Evolutionary conservation across 1,284 basidiomycete species (phyloP), one percentile per base, ranked within the genome.

Genomic region (Puccinia novopanici): DNA sequence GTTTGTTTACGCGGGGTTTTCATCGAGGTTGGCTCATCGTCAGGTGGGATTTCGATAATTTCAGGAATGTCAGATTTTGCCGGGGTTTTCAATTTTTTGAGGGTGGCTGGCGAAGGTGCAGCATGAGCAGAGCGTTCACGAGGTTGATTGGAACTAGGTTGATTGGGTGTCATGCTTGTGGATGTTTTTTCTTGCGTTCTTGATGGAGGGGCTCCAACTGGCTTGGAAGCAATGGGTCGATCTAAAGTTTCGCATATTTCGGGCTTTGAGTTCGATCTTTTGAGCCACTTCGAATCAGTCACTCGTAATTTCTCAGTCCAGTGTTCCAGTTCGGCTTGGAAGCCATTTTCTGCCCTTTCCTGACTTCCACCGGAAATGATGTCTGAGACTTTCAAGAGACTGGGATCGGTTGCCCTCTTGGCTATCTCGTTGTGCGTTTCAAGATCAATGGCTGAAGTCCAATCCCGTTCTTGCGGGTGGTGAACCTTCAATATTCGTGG

Each of bases 401-500:
- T 52, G 40, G 75, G 45, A n/a, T 76, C 57, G 52, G 75, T 76
- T 40, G 76, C 76, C 37, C 37, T 63, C 22, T 54, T 48, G 37
- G 76, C 76, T 6, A 78, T 70, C 15, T 70, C 30, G 42, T 78
- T n/a, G 24, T 78, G 63, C 13, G 45, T 67, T 22, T 52, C 27
- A 42, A 78, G 52, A 78, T 78, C 76, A 48, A 78, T 37, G 10
- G 76, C 76, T 19, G 48, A 13, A 13, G n/a, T 55, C 76, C 76
- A 78, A 55, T 70, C 67, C 37, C 76, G 63, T 30, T 78, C 76
- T 19, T 15, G 10, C 9, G 40, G 65, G 17, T 78, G 65, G 52
- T 70, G 55, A 37, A 54, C 2, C 54, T 78, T 78, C 12, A 72
- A 78, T 40, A 83, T 81, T 27, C 93, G 88, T 0, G 93, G 92